Evolutionary conservation across 805 yeast genomes (phyloP).

Genomic region (Tetrapisispora namnaoensis): DNA sequence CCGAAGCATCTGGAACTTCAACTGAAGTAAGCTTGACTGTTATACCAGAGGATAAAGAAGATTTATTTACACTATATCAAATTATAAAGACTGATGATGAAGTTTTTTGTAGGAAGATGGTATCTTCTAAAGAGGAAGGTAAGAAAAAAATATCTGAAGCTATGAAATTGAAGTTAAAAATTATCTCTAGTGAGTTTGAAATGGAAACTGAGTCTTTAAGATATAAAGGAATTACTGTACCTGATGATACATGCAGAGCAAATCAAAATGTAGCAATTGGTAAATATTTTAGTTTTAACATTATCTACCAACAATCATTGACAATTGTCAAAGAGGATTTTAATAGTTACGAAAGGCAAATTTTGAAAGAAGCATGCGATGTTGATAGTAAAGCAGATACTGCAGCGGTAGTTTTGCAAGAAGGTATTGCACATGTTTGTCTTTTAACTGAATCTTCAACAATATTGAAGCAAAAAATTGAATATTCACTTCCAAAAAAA

Average conservation of each 20-base stretch:
- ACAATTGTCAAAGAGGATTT: conserved; percentile 66
- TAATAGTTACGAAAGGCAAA: conserved; percentile 61
- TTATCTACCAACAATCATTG: conserved; percentile 60
- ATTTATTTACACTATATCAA: conserved; percentile 81
- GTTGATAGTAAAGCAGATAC: conserved; percentile 77
- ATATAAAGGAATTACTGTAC: conserved; percentile 61
- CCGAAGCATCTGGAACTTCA: conserved; percentile 8
- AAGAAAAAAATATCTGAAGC: conserved; percentile 47
- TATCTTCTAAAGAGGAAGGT: conserved; percentile 55
- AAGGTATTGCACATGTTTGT: conserved; percentile 91
- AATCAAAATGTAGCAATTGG: conserved; percentile 74
- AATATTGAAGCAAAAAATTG: conserved; percentile 66
- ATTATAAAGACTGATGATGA: conserved; percentile 69
- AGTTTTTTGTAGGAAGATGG: conserved; percentile 53
- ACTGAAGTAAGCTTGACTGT: conserved; percentile 37
- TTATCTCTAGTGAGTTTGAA: conserved; percentile 68
- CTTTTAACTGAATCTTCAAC: conserved; percentile 85
- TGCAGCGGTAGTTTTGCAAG: conserved; percentile 89
- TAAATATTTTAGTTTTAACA: conserved; percentile 78
- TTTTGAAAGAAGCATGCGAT: conserved; percentile 60
- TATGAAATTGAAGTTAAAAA: conserved; percentile 47
- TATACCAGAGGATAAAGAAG: conserved; percentile 82
- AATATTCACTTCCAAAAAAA: conserved; percentile 77
- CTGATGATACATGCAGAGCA: conserved; percentile 34
- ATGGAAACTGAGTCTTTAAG: conserved; percentile 70